Evolutionary conservation across 768 basidiomycete genomes (phyloP).

Genomic region (Clitopilus passeckerianus): DNA sequence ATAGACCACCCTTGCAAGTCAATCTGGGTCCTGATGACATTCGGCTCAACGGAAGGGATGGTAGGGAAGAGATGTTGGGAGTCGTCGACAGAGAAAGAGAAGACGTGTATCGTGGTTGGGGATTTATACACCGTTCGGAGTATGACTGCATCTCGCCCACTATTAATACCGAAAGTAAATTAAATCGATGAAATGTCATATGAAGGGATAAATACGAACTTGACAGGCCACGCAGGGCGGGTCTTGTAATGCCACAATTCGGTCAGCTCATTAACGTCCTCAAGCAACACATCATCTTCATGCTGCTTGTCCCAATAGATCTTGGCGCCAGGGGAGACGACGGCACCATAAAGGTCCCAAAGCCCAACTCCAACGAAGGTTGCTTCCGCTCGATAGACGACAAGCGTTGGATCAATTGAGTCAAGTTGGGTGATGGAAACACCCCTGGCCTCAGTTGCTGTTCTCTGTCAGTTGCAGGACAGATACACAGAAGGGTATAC

Average conservation of each 20-base stretch:
- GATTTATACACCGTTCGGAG: slow-evolving; percentile 97
- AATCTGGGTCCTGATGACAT: slow-evolving; percentile 89
- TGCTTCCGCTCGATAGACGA: slow-evolving; percentile 94
- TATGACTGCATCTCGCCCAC: slow-evolving; percentile 86
- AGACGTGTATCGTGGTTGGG: slow-evolving; percentile 90
- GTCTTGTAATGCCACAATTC: slow-evolving; percentile 93
- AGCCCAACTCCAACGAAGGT: slow-evolving; percentile 94
- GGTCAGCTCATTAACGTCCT: slow-evolving; percentile 86
- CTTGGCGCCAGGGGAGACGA: slow-evolving; percentile 81
- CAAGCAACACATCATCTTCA: slow-evolving; percentile 80
- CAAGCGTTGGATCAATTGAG: slow-evolving; percentile 93
- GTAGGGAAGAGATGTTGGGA: slow-evolving; percentile 71
- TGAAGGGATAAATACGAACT: slow-evolving; percentile 47
- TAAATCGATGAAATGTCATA: slow-evolving; percentile 2
- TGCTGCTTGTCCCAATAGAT: slow-evolving; percentile 86
- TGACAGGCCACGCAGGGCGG: slow-evolving; percentile 90
- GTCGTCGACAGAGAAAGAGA: slow-evolving; percentile 92
- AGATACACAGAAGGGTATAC: neutral
- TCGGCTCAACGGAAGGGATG: slow-evolving; percentile 62
- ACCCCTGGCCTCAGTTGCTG: slow-evolving; percentile 81
- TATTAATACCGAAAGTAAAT: slow-evolving; percentile 22
- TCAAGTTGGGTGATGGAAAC: slow-evolving; percentile 95
- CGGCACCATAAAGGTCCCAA: slow-evolving; percentile 90
- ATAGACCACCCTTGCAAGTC: slow-evolving; percentile 99
- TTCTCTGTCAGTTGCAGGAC: slow-evolving; percentile 5